Conservation (phyloP, 495 filamentous ascomycete species). For the Bathelium albidoporum region DNA sequence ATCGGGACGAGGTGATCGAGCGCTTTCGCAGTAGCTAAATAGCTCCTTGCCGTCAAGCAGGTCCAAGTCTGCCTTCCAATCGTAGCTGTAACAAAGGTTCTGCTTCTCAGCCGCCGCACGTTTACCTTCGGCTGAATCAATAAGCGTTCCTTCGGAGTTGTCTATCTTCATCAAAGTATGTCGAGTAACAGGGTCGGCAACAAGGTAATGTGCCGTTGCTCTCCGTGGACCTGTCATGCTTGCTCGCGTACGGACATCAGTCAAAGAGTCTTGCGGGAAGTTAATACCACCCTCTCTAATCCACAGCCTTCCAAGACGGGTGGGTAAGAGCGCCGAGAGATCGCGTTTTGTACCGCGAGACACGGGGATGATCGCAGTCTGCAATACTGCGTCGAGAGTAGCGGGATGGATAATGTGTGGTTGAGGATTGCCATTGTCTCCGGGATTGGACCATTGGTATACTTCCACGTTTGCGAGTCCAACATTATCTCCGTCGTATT, state of each 20-base stretch:
- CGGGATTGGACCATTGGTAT: conserved; percentile 21
- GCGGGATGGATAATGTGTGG: conserved; percentile 42
- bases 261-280: conserved; percentile 2
- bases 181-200: neutral
- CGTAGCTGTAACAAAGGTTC: neutral
- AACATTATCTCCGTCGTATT: neutral
- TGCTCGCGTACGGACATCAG: neutral
- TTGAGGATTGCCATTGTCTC: conserved; percentile 34
- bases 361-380: neutral
- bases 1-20: neutral
- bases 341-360: neutral
- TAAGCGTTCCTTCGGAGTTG: neutral
- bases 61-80: neutral
- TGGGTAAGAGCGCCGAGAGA: neutral
- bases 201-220: neutral
- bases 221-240: neutral
- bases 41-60: neutral
- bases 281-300: neutral
- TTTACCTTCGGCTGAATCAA: neutral
- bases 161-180: neutral
- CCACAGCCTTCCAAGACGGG: neutral
- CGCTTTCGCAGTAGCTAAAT: neutral
- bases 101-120: neutral
- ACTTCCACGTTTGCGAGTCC: conserved; percentile 2
- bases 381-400: conserved; percentile 31